A percentile compares a stretch with the other conserved stretches of the same genome.
Evolutionary conservation across 2,329 filamentous ascomycete genomes (phyloP).

Genomic region (Emmonsia crescens): DNA sequence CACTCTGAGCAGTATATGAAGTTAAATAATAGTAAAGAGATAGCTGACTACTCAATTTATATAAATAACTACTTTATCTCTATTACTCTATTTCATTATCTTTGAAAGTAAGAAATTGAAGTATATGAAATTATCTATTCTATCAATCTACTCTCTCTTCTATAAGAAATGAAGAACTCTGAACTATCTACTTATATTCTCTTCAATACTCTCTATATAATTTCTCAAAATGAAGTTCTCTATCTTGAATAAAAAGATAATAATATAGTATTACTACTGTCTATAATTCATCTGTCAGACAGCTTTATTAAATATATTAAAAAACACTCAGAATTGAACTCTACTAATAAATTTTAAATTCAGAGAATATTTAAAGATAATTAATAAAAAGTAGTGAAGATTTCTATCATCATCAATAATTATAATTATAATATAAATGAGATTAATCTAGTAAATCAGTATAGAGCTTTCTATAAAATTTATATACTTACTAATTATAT

Average conservation of each 20-base stretch:
- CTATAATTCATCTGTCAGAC: too few species aligned
- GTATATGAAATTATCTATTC: neutral
- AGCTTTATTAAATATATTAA: too few species aligned
- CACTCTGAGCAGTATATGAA: too few species aligned
- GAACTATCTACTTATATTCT: neutral
- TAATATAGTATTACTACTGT: slow-evolving; percentile 1
- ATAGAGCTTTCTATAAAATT: neutral
- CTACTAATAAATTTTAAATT: too few species aligned
- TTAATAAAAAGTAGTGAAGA: too few species aligned
- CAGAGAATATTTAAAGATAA: too few species aligned
- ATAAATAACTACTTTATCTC: slow-evolving; percentile 1
- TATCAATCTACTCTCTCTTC: neutral
- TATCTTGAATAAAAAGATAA: neutral
- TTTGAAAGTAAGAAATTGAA: neutral
- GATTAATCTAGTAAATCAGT: too few species aligned
- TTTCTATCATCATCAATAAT: too few species aligned
- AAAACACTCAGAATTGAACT: too few species aligned
- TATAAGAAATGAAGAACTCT: neutral
- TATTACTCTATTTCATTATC: neutral
- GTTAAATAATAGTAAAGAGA: neutral
- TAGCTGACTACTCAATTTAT: neutral
- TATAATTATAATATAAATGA: too few species aligned
- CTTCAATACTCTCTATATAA: neutral
- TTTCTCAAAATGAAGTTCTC: neutral
- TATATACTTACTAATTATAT: too few species aligned